Percentiles rank a stretch among this genome's conserved stretches.
These are phyloP conservation scores for Mucor mucedo DNA, from an alignment of 371 early-diverging fungal species.

Conservation along the genomic window DNA sequence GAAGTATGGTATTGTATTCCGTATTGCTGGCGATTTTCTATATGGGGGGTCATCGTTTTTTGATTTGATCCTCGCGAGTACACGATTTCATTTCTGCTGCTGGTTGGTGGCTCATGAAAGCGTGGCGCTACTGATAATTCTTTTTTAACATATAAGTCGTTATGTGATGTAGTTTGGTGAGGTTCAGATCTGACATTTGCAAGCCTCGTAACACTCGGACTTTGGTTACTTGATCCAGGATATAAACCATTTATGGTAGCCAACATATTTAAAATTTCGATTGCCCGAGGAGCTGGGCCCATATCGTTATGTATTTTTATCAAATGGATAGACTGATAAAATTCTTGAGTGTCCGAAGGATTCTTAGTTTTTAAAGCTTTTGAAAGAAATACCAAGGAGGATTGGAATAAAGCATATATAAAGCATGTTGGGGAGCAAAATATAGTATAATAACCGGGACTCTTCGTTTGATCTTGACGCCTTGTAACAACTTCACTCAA, in stretches of 20 bases:
- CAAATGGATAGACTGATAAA: conserved; percentile 31
- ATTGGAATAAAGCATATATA: conserved; percentile 56
- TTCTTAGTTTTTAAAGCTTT: conserved; percentile 33
- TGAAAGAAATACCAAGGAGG: conserved; percentile 41
- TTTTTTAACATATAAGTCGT: too few relatives aligned
- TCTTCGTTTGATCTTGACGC: conserved; percentile 22
- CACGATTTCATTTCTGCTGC: too few relatives aligned
- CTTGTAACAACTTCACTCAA: conserved; percentile 31
- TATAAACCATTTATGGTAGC: conserved; percentile 33
- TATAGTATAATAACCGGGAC: conserved; percentile 30
- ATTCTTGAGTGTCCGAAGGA: conserved; percentile 4
- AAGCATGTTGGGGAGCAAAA: conserved; percentile 46
- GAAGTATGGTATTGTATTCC: background rate
- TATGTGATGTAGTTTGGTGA: too few relatives aligned
- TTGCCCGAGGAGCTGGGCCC: conserved; percentile 38
- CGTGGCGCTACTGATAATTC: too few relatives aligned
- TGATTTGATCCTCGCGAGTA: too few relatives aligned
- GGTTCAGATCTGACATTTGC: too few relatives aligned
- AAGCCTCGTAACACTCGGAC: too few relatives aligned
- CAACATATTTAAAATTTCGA: conserved; percentile 43
- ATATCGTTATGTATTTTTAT: conserved; percentile 25
- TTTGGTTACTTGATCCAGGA: background rate
- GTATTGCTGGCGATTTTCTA: too few relatives aligned
- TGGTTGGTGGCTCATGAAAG: too few relatives aligned
- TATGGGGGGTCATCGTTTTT: too few relatives aligned